A percentile compares a stretch with the other conserved stretches of the same genome.
These are phyloP conservation scores for Ogataea paraovalis DNA, from an alignment of 805 yeast species.

Conservation along the genomic window DNA sequence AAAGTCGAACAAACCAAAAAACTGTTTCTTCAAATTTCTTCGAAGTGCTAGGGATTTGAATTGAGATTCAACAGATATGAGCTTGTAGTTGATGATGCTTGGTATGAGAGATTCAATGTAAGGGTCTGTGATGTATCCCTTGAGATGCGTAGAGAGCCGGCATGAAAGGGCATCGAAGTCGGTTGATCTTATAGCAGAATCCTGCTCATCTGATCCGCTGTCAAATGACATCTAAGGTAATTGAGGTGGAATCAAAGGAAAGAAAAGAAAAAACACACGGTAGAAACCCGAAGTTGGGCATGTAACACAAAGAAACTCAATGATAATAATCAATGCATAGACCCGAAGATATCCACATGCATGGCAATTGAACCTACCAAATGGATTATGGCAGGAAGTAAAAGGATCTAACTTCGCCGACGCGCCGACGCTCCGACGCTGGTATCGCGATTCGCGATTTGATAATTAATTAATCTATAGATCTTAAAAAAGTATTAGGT, in stretches of 20 bases:
- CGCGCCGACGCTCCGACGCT: too few species aligned
- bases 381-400: too few species aligned
- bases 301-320: too few species aligned
- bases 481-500: too few species aligned
- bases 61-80: constrained; percentile 36
- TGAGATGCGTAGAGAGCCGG: constrained; percentile 48
- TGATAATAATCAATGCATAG: too few species aligned
- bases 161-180: constrained; percentile 73
- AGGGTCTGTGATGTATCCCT: constrained; percentile 44
- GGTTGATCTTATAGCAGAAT: constrained; percentile 35
- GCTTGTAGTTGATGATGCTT: constrained; percentile 36
- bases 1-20: constrained; percentile 29
- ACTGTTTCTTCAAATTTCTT: constrained; percentile 37
- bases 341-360: too few species aligned
- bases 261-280: not conserved
- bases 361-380: too few species aligned
- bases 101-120: constrained; percentile 32
- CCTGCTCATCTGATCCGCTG: not conserved
- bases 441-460: too few species aligned
- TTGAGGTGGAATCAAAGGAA: not conserved
- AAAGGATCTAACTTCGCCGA: too few species aligned
- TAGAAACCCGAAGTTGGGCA: too few species aligned
- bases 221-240: not conserved
- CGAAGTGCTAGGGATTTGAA: constrained; percentile 28
- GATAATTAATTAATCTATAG: too few species aligned